A percentile compares a stretch with the other conserved stretches of the same genome.
phyloP scores from a whole-genome alignment of 257 asterid genomes.

The Ocimum tenuiflorum region DNA sequence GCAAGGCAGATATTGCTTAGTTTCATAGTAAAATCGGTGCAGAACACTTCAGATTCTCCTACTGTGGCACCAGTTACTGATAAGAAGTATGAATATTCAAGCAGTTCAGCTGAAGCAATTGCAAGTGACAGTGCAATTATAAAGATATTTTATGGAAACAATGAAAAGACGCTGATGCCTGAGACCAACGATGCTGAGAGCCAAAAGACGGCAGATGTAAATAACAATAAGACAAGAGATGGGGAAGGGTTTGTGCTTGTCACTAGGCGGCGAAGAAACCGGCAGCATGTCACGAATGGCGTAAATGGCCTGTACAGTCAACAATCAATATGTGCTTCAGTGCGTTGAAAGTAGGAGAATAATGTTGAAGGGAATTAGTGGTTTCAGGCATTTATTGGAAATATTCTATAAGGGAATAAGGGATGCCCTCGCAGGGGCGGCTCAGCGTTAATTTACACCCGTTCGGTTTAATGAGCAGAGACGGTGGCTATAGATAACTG shows the following conservation, averaged over 20 bases:
- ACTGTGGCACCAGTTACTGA: conserved; percentile 28
- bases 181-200: conserved; percentile 27
- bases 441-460: too few species aligned
- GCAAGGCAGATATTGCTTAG: conserved; percentile 91
- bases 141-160: conserved; percentile 55
- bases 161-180: conserved; percentile 33
- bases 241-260: conserved; percentile 91
- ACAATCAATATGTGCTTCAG: conserved; percentile 83
- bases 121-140: conserved; percentile 75
- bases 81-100: conserved; percentile 43
- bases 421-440: background rate
- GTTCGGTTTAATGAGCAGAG: too few species aligned
- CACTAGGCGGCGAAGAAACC: conserved; percentile 74
- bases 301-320: conserved; percentile 62
- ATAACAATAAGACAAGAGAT: conserved; percentile 43
- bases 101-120: conserved; percentile 61
- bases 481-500: too few species aligned
- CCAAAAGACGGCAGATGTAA: conserved; percentile 27
- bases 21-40: conserved; percentile 88
- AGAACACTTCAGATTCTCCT: conserved; percentile 52
- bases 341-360: conserved; percentile 47
- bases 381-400: conserved; percentile 2
- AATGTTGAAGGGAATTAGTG: background rate
- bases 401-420: background rate
- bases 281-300: conserved; percentile 62